Percentiles rank a stretch among this genome's conserved stretches.
Evolutionary conservation across 495 filamentous ascomycete species (phyloP).

Genomic region (Peziza echinospora): DNA sequence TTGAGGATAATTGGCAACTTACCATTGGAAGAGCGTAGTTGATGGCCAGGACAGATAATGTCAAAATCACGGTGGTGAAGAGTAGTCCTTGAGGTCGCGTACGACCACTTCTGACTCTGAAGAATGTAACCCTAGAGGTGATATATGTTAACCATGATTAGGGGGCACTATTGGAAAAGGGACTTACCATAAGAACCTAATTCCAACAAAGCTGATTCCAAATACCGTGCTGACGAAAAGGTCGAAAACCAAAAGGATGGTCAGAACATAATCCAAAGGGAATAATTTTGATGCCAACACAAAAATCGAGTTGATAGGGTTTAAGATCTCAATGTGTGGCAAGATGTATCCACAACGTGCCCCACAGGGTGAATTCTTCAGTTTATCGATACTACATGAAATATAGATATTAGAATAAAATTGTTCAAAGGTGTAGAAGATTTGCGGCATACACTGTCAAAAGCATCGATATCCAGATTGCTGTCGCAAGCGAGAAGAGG

Average conservation of each 20-base stretch:
- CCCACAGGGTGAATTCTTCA: constrained; percentile 82
- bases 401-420: too few species aligned
- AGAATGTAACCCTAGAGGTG: constrained; percentile 36
- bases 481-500: constrained; percentile 42
- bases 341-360: constrained; percentile 80
- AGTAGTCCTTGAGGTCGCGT: constrained; percentile 87
- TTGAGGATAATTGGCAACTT: too few species aligned
- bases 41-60: constrained; percentile 66
- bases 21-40: constrained; percentile 82
- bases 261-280: constrained; percentile 79
- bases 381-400: constrained; percentile 51
- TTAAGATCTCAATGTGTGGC: constrained; percentile 77
- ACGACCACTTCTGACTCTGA: constrained; percentile 69
- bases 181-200: constrained; percentile 71
- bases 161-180: too few species aligned
- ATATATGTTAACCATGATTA: too few species aligned
- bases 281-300: constrained; percentile 64
- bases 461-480: constrained; percentile 80
- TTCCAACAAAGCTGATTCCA: constrained; percentile 67
- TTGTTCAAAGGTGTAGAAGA: too few species aligned
- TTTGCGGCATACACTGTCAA: constrained; percentile 46
- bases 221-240: constrained; percentile 72
- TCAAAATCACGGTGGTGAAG: constrained; percentile 72
- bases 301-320: constrained; percentile 82
- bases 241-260: constrained; percentile 58